These are phyloP conservation scores for Chimonanthus salicifolius DNA, from an alignment of 164 flowering plant genomes.

Conservation along the genomic window DNA sequence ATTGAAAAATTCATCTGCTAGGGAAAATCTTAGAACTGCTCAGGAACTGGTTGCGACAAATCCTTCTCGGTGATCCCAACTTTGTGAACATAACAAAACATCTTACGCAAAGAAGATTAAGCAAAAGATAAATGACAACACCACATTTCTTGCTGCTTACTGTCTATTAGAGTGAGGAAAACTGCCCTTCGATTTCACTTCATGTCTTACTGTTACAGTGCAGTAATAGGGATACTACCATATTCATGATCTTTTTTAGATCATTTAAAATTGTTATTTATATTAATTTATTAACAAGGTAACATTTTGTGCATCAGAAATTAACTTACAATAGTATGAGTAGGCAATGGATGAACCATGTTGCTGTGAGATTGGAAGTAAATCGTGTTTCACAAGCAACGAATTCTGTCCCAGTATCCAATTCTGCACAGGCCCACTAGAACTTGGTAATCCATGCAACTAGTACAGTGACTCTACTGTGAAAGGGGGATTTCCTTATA, in stretches of 20 bases:
- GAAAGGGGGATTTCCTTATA: slow-evolving; percentile 68
- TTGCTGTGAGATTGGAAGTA: too few species aligned
- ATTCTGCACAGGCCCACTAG: neutral
- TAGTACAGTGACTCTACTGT: neutral
- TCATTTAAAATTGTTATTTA: too few species aligned
- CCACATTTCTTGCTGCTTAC: slow-evolving; percentile 76
- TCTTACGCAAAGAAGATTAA: slow-evolving; percentile 50
- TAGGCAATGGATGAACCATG: neutral
- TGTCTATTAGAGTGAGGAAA: slow-evolving; percentile 51
- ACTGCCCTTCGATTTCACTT: neutral
- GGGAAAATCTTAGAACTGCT: too few species aligned
- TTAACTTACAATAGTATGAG: neutral
- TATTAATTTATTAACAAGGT: too few species aligned
- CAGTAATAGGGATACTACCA: too few species aligned
- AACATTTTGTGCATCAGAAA: too few species aligned
- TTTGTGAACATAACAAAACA: slow-evolving; percentile 42
- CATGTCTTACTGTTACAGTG: too few species aligned
- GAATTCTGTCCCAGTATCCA: neutral
- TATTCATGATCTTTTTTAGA: neutral
- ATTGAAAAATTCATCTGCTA: neutral
- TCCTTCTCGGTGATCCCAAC: slow-evolving; percentile 73
- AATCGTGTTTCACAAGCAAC: neutral
- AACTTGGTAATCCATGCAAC: neutral
- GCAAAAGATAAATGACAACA: slow-evolving; percentile 67
- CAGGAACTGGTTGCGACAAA: neutral